Conservation (phyloP, 768 basidiomycete genomes). For the Albatrellus ellisii region DNA sequence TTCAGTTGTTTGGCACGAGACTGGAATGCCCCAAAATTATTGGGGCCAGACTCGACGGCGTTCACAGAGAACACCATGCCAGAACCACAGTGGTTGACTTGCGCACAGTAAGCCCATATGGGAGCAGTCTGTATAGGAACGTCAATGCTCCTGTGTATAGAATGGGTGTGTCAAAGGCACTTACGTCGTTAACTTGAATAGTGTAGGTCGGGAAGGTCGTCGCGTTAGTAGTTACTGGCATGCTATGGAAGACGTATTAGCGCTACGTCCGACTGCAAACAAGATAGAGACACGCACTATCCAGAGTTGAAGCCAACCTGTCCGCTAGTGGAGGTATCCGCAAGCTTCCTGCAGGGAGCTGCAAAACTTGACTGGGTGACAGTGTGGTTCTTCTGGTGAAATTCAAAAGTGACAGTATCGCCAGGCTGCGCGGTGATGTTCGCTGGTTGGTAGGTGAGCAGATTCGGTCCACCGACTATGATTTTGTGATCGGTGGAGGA, state of each 20-base stretch:
- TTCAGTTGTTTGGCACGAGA: slow-evolving; percentile 31
- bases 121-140: slow-evolving; percentile 28
- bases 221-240: slow-evolving; percentile 31
- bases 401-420: slow-evolving; percentile 28
- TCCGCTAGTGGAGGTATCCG: slow-evolving; percentile 30
- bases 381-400: slow-evolving; percentile 27
- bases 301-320: slow-evolving; percentile 27
- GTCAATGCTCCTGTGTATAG: background rate
- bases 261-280: background rate
- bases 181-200: slow-evolving; percentile 39
- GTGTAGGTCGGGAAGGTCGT: slow-evolving; percentile 39
- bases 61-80: slow-evolving; percentile 54
- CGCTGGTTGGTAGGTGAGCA: slow-evolving; percentile 19
- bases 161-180: background rate
- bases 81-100: slow-evolving; percentile 34
- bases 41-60: slow-evolving; percentile 33
- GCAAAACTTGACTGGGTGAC: slow-evolving; percentile 25
- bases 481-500: slow-evolving; percentile 20
- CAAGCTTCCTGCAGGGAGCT: slow-evolving; percentile 24
- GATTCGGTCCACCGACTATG: slow-evolving; percentile 18
- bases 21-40: slow-evolving; percentile 41
- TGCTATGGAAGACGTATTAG: slow-evolving; percentile 18
- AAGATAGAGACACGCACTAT: slow-evolving; percentile 19
- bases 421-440: slow-evolving; percentile 24
- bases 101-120: slow-evolving; percentile 44